These are phyloP conservation scores for Curvularia sp. DNA, from an alignment of 2,329 filamentous ascomycete genomes.

Conservation along the genomic window DNA sequence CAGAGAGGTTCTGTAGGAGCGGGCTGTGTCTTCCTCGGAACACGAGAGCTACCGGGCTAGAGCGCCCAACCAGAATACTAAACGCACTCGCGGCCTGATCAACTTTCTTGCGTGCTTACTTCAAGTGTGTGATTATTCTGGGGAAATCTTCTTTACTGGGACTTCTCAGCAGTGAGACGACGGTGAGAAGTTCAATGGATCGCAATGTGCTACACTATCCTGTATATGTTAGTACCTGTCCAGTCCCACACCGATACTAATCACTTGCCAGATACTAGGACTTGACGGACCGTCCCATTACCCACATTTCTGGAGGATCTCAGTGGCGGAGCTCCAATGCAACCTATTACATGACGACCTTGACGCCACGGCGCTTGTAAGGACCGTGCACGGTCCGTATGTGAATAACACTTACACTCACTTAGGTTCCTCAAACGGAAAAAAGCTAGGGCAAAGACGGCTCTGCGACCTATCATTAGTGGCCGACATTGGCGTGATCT, in stretches of 20 bases:
- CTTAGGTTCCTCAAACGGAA: slow-evolving; percentile 10
- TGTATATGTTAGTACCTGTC: neutral
- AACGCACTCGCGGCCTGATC: neutral
- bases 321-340: neutral
- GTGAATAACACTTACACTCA: slow-evolving; percentile 13
- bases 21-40: neutral
- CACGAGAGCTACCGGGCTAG: neutral
- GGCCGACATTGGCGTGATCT: neutral
- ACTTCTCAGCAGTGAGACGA: neutral
- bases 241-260: neutral
- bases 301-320: neutral
- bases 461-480: slow-evolving; percentile 15
- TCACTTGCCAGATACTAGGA: slow-evolving; percentile 1
- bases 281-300: slow-evolving; percentile 7
- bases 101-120: neutral
- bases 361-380: slow-evolving; percentile 23
- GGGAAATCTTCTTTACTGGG: neutral
- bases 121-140: neutral
- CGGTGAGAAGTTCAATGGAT: neutral
- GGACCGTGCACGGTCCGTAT: slow-evolving; percentile 11
- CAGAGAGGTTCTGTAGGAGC: neutral
- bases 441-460: slow-evolving; percentile 9
- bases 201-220: neutral
- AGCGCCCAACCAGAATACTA: neutral
- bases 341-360: slow-evolving; percentile 2